phyloP scores from a whole-genome alignment of 2,329 filamentous ascomycete genomes.

The Pseudocercospora cruenta region DNA sequence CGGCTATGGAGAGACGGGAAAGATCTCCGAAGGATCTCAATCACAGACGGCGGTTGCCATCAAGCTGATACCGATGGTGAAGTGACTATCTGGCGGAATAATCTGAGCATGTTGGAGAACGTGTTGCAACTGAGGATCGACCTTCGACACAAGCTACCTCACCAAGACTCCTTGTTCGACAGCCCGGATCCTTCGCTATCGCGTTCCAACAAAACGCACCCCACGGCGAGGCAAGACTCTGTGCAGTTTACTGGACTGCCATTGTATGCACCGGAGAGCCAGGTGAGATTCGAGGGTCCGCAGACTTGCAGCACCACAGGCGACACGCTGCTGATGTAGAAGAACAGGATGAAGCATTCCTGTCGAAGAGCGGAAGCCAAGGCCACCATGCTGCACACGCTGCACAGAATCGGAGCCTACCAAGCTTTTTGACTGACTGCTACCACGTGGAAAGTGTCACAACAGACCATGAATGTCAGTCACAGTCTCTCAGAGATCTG shows the following conservation, averaged over 20 bases:
- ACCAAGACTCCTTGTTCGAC: not conserved
- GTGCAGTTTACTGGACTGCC: not conserved
- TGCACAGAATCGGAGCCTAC: too few relatives aligned
- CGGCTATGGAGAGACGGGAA: not conserved
- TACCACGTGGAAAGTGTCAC: not conserved
- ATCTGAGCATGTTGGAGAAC: not conserved
- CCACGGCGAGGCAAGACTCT: not conserved
- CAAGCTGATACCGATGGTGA: not conserved
- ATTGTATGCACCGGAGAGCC: slow-evolving; percentile 2
- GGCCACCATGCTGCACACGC: too few relatives aligned
- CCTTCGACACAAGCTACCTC: not conserved
- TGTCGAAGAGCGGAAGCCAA: not conserved
- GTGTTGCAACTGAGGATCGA: slow-evolving; percentile 3
- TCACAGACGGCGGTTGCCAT: not conserved
- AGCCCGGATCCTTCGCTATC: not conserved
- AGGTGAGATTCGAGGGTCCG: slow-evolving; percentile 5
- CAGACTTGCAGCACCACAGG: not conserved
- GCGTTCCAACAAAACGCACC: not conserved
- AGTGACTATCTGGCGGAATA: not conserved
- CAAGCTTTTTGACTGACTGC: not conserved
- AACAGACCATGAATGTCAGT: not conserved
- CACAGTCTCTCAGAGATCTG: not conserved
- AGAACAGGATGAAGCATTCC: not conserved
- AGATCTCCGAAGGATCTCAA: not conserved
- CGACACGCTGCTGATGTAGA: not conserved